These are phyloP conservation scores for Zymoseptoria tritici DNA, from an alignment of 2,329 filamentous ascomycete genomes.

Conservation along the genomic window DNA sequence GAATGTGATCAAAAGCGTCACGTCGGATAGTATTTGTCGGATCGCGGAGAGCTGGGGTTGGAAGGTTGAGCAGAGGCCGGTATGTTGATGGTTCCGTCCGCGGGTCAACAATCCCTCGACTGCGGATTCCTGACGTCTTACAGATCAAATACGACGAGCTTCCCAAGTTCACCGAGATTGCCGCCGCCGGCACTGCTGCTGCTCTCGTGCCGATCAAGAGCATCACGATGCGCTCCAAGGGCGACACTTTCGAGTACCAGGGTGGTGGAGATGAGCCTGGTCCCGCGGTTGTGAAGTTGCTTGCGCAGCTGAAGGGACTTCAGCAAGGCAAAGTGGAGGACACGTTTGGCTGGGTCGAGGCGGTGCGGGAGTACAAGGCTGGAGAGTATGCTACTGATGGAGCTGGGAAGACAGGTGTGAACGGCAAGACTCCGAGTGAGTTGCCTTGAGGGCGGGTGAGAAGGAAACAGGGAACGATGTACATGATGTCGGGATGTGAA, in stretches of 20 bases:
- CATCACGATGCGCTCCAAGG: slow-evolving; percentile 63
- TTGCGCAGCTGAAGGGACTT: slow-evolving; percentile 73
- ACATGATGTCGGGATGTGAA: no score
- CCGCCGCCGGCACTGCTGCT: slow-evolving; percentile 87
- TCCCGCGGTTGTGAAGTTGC: slow-evolving; percentile 61
- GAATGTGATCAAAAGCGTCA: slow-evolving; percentile 82
- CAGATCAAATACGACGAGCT: slow-evolving; percentile 62
- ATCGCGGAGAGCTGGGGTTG: slow-evolving; percentile 75
- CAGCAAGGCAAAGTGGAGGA: slow-evolving; percentile 76
- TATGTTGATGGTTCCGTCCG: slow-evolving; percentile 33
- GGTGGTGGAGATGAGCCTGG: slow-evolving; percentile 61
- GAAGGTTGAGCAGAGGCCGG: slow-evolving; percentile 68
- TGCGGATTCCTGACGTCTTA: background rate
- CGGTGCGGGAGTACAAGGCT: slow-evolving; percentile 34
- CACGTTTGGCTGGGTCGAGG: slow-evolving; percentile 62
- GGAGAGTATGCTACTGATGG: slow-evolving; percentile 23
- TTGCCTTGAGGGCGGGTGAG: slow-evolving; percentile 14
- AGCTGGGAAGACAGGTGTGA: slow-evolving; percentile 9
- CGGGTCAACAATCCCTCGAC: no score
- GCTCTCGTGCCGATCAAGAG: slow-evolving; percentile 86
- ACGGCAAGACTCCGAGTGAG: slow-evolving; percentile 15
- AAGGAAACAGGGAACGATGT: background rate
- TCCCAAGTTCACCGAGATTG: slow-evolving; percentile 63
- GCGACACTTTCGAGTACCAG: slow-evolving; percentile 50
- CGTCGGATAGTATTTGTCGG: slow-evolving; percentile 67